These are phyloP conservation scores for Xylaria castorea DNA, from an alignment of 495 filamentous ascomycete genomes.

Conservation along the genomic window DNA sequence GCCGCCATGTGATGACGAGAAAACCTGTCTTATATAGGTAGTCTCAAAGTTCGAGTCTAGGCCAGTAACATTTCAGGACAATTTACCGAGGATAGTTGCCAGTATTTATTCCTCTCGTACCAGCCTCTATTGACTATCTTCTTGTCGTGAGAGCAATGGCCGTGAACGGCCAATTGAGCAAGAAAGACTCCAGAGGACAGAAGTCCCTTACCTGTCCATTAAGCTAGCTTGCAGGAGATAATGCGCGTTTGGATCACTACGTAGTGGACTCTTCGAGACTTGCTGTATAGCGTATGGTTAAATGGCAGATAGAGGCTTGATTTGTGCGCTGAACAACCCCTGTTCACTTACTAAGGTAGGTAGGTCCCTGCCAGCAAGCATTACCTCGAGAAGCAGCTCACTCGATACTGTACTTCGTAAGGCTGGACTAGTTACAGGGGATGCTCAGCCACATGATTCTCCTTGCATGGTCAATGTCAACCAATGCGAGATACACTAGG, in stretches of 20 bases:
- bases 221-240: background rate
- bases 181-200: background rate
- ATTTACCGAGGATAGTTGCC: background rate
- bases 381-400: constrained; percentile 1
- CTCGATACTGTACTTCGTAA: constrained; percentile 14
- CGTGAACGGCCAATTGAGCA: background rate
- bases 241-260: too few relatives aligned
- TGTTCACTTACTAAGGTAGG: constrained; percentile 7
- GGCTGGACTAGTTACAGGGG: constrained; percentile 21
- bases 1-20: constrained; percentile 4
- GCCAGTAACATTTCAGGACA: background rate
- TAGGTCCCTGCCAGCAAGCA: background rate
- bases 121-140: background rate
- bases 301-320: background rate
- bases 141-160: background rate
- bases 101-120: background rate
- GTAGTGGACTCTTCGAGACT: too few relatives aligned
- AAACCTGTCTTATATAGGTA: background rate
- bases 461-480: constrained; percentile 15
- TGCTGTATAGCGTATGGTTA: background rate
- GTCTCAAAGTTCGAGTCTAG: background rate
- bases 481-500: constrained; percentile 1
- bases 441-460: constrained; percentile 24
- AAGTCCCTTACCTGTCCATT: background rate
- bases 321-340: constrained; percentile 18